A percentile compares a stretch with the other conserved stretches of the same genome.
phyloP scores from a whole-genome alignment of 2,329 filamentous ascomycete genomes.

The Emericellopsis cladophorae region DNA sequence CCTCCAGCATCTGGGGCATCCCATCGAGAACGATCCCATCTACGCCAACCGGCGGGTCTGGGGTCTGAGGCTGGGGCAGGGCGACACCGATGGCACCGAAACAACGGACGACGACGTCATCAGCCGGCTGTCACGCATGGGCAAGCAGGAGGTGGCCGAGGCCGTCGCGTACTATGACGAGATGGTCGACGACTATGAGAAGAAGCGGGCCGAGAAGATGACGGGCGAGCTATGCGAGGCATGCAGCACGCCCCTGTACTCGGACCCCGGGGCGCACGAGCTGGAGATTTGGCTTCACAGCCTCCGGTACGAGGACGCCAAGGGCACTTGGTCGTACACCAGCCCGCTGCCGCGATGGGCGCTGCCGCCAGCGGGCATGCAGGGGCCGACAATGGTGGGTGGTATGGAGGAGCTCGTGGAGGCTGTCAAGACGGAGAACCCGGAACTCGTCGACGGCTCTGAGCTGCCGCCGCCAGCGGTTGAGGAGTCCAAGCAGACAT shows the following conservation, averaged over 20 bases:
- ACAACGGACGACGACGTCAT: conserved; percentile 86
- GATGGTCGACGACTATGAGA: conserved; percentile 83
- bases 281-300: conserved; percentile 91
- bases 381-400: conserved; percentile 58
- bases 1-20: conserved; percentile 85
- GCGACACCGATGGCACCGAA: conserved; percentile 50
- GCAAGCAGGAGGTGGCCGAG: conserved; percentile 83
- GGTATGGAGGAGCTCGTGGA: conserved; percentile 45
- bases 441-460: conserved; percentile 18
- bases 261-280: conserved; percentile 82
- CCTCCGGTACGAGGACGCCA: conserved; percentile 72
- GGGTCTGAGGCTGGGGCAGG: conserved; percentile 62
- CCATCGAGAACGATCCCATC: conserved; percentile 94
- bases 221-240: conserved; percentile 71
- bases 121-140: conserved; percentile 73
- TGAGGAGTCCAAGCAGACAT: too few relatives aligned
- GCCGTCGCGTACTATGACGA: conserved; percentile 89
- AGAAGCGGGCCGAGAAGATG: conserved; percentile 85
- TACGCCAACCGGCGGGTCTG: conserved; percentile 93
- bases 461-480: too few relatives aligned
- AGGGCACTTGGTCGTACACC: conserved; percentile 76
- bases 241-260: conserved; percentile 83
- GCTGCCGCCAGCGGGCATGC: conserved; percentile 59
- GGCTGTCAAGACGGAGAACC: conserved; percentile 34
- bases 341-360: conserved; percentile 82